Base-by-base conservation (phyloP, 805 yeast species). In the Suhomyces xylopsoci region DNA sequence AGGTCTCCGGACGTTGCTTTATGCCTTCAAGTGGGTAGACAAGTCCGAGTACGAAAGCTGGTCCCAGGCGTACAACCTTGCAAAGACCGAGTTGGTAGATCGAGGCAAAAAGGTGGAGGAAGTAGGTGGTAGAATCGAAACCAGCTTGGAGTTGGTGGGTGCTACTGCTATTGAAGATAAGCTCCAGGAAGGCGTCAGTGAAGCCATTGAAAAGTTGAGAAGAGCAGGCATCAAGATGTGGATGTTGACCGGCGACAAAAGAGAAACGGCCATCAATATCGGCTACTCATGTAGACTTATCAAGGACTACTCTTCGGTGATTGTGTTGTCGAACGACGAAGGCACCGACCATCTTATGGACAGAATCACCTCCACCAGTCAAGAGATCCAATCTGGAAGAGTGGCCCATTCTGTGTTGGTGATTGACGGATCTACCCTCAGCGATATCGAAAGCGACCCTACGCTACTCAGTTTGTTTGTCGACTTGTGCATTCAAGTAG, bases 221-320 rank as follows among this genome's bases (percentile, higher is more conserved):
- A 79, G 96, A 57, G 98, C 99, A 0, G 97, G 97, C 2, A 90
- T 94, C 52, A 90, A 87, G 62, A 71, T 94, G 77, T 94, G 99
- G 99, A 94, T 94, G 97, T 75, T 94, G 47, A 94, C 99, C 0
- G 99, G 99, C 45, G 99, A 94, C 67, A 96, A 96, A 65, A 78
- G 97, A 54, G 99, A 94, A 69, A 94, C 99, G 0, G 99, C 99
- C 1, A 91, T 94, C 55, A 94, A 91, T 64, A 93, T 94, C 68
- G 99, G 98, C 0, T 89, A 92, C 63, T 88, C 99, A 6, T 94
- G 99, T 68, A 84, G 90, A 34, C 75, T 94, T 58, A 93, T 94
- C 62, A 88, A 93, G 62, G 99, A 94, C 63, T 94, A 88, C 65
- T 90, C 97, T 0, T 88, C 96, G 0, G 89, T 94, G 12, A 84